Evolutionary conservation across 148 eudicot genomes (phyloP), one percentile per base, ranked within the genome.

Genomic region (Rhododendron molle): DNA sequence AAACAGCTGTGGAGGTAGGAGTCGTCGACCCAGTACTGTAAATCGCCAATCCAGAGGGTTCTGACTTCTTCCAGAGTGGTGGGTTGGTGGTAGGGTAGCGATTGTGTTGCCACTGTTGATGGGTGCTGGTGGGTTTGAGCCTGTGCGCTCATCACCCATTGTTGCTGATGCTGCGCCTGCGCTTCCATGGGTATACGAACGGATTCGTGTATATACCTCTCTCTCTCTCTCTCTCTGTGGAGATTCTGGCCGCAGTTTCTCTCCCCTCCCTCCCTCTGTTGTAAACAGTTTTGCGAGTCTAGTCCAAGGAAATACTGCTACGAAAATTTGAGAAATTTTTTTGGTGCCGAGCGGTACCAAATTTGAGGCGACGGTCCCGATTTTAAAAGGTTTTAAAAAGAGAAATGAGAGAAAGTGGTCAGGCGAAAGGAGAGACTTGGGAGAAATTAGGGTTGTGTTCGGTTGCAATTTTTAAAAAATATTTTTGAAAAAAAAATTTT

Each of bases 41-140:
- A 93, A 89, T 96, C 98, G 40, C 99, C 99, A 84, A 96, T 96
- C 99, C 99, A 96, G 8, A 96, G 94, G 60, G 99, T 96, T 3
- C 99, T 93, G 1, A 95, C 97, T 90, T 95, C 99, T 90, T 95
- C 98, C 20, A 93, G 94, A 28, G 98, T 93, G 84, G 99, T 73
- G 84, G 99, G 92, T 26, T 95, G 98, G 86, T 95, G 94, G 79
- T 95, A 93, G 36, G 93, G 93, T 74, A 58, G 88, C 6, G 88
- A 60, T 14, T 52, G 2, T 32, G 82, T 69, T 5, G 84, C 69
- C 30, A 80, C 13, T 47, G 88, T 23, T n/a, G 88, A 38, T 1
- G 81, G 74, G 10, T 73, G 85, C 32, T 73, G 69, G 73, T 83
- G 40, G 77, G 85, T 65, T 50, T 84, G 85, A 73, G 85, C 69